Evolutionary conservation across 805 yeast species (phyloP).

Genomic region (Brettanomyces nanus): DNA sequence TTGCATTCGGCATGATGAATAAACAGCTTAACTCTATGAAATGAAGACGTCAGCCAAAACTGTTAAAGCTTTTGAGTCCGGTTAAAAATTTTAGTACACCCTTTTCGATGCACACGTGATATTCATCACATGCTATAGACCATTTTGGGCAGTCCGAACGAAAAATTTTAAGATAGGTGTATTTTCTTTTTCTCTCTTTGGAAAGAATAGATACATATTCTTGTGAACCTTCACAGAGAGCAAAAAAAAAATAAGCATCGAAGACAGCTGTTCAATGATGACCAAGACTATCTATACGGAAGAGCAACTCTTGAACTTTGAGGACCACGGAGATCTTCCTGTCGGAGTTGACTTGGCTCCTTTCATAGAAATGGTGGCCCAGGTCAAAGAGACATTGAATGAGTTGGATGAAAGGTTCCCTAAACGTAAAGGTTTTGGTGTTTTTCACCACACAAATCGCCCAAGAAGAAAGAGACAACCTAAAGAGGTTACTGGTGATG

Average conservation of each 20-base stretch:
- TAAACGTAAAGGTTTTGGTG: constrained; percentile 59
- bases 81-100: no score
- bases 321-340: constrained; percentile 50
- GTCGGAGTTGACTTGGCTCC: constrained; percentile 56
- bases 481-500: constrained; percentile 55
- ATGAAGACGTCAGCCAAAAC: no score
- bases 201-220: no score
- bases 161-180: no score
- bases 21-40: no score
- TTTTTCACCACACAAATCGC: constrained; percentile 6
- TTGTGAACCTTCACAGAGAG: no score
- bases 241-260: background rate
- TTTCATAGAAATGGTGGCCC: constrained; percentile 58
- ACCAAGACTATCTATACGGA: constrained; percentile 42
- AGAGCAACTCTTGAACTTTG: constrained; percentile 55
- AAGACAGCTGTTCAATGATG: constrained; percentile 1
- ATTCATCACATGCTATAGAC: no score
- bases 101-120: no score
- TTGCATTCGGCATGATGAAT: constrained; percentile 54
- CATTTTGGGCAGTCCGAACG: no score
- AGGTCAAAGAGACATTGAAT: constrained; percentile 39
- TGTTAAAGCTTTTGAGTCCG: no score
- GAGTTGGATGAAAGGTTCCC: constrained; percentile 24
- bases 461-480: constrained; percentile 40
- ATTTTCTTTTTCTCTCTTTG: no score